Base-by-base conservation (phyloP, 495 filamentous ascomycete species). In the Podospora pseudoanserina region DNA sequence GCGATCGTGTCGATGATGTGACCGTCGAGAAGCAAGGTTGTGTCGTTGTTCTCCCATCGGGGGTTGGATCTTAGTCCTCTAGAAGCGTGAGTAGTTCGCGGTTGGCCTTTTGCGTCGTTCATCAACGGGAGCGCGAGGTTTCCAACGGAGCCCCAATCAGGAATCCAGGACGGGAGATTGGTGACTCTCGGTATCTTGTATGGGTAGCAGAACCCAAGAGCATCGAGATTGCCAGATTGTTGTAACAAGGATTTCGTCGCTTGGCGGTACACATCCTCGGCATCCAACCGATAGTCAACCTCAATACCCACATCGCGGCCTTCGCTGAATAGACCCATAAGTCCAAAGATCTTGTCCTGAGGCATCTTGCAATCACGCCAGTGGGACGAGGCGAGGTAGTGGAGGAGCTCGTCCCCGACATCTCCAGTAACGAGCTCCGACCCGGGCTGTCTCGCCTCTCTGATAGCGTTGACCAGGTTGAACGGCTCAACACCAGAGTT, bases 281-380 rank as follows among this genome's bases (percentile, higher is more conserved):
- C 39, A 7, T 57, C 20, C 6, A 58, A 28, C 20, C 27, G 32
- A 59, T 70, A 70, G 49, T 70, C 68, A 1, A 44, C 34, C 4
- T 32, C 19, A 15, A 70, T 70, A 4, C 64, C 64, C 16, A 70
- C 9, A 5, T 54, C 49, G 4, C 55, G 55, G 16, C 26, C n/a
- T 18, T 58, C 55, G 19, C 19, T 39, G n/a, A 62, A 66, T 13
- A 80, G 73, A 13, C 72, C 75, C 0, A 80, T 65, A 2, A 80
- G 23, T 4, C 74, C 76, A 59, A 76, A 80, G 1, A 80, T 73
- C 0, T 67, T 76, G 65, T 80, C 78, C 16, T 74, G 67, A 0
- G 54, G 53, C 32, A 79, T 71, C 1, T 15, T 73, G 0, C 78
- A 76, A 64, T 74, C 32, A 34, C 78, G 63, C 7, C 20, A 5